Percentiles rank a stretch among this genome's conserved stretches.
These are phyloP conservation scores for Fusarium newnesense DNA, from an alignment of 2,329 filamentous ascomycete species.

Conservation along the genomic window DNA sequence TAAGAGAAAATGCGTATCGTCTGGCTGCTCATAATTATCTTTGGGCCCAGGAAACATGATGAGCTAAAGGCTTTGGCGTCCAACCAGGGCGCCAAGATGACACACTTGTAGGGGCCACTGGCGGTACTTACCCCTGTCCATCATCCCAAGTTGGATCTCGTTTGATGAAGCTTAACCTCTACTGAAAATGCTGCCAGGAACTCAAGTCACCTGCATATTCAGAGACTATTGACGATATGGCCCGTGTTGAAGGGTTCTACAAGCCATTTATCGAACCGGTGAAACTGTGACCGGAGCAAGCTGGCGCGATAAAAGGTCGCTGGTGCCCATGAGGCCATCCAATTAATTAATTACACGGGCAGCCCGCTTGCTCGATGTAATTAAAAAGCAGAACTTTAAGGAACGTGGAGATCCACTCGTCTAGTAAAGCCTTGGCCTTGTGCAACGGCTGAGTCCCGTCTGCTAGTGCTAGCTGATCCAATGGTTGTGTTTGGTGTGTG, in stretches of 20 bases:
- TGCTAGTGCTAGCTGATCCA: constrained; percentile 30
- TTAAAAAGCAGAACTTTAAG: constrained; percentile 44
- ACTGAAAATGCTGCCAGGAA: not conserved
- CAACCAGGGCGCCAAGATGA: constrained; percentile 36
- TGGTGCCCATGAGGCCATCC: constrained; percentile 14
- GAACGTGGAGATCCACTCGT: constrained; percentile 38
- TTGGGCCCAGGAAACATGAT: not conserved
- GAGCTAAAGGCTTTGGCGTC: constrained; percentile 28
- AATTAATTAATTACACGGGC: constrained; percentile 35
- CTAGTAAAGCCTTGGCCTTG: constrained; percentile 33
- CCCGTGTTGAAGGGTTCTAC: not conserved
- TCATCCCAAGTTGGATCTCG: constrained; percentile 26
- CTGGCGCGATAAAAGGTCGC: constrained; percentile 5
- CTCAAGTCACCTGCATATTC: constrained; percentile 6
- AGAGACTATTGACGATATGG: not conserved
- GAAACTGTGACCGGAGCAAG: constrained; percentile 4
- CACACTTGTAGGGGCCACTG: constrained; percentile 28
- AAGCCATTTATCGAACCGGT: constrained; percentile 15
- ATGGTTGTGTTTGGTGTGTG: constrained; percentile 26
- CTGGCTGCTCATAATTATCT: constrained; percentile 1
- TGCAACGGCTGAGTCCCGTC: constrained; percentile 35
- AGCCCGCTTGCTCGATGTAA: constrained; percentile 38
- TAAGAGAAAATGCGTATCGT: not conserved
- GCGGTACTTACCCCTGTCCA: constrained; percentile 29
- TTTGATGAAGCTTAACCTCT: constrained; percentile 29